Conservation (phyloP, 2,329 filamentous ascomycete species). For the Pyricularia pennisetigena region DNA sequence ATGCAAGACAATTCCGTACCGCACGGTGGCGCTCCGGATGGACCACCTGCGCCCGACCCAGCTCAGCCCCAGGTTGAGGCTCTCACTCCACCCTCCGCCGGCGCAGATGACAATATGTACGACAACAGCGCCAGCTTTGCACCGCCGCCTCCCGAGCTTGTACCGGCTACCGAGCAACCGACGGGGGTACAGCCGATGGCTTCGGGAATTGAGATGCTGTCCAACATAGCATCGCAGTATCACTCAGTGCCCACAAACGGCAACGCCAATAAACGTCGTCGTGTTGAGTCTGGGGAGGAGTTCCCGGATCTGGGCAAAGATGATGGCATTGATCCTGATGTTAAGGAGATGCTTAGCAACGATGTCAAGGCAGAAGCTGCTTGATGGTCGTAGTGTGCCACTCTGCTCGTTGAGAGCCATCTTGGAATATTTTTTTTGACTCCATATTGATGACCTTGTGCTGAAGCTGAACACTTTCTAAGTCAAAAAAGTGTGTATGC, state of each 20-base stretch:
- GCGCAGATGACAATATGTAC: slow-evolving; percentile 23
- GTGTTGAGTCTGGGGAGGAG: slow-evolving; percentile 39
- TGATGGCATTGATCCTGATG: slow-evolving; percentile 46
- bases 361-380: slow-evolving; percentile 14
- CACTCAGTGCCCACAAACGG: slow-evolving; percentile 41
- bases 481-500: neutral
- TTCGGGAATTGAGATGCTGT: slow-evolving; percentile 28
- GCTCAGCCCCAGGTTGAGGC: slow-evolving; percentile 24
- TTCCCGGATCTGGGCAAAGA: slow-evolving; percentile 44
- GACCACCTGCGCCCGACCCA: slow-evolving; percentile 62
- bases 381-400: neutral
- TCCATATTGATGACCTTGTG: neutral
- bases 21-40: slow-evolving; percentile 43
- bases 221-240: slow-evolving; percentile 30
- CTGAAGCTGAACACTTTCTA: neutral
- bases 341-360: slow-evolving; percentile 42
- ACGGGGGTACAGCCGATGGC: slow-evolving; percentile 14
- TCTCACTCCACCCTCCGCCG: slow-evolving; percentile 68
- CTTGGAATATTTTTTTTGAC: neutral
- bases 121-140: slow-evolving; percentile 6
- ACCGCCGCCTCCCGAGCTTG: neutral
- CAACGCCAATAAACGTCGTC: slow-evolving; percentile 42
- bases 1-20: neutral
- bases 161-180: slow-evolving; percentile 6
- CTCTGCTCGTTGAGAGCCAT: neutral